These are phyloP conservation scores for Bathelium albidoporum DNA, from an alignment of 495 filamentous ascomycete species.

Conservation along the genomic window DNA sequence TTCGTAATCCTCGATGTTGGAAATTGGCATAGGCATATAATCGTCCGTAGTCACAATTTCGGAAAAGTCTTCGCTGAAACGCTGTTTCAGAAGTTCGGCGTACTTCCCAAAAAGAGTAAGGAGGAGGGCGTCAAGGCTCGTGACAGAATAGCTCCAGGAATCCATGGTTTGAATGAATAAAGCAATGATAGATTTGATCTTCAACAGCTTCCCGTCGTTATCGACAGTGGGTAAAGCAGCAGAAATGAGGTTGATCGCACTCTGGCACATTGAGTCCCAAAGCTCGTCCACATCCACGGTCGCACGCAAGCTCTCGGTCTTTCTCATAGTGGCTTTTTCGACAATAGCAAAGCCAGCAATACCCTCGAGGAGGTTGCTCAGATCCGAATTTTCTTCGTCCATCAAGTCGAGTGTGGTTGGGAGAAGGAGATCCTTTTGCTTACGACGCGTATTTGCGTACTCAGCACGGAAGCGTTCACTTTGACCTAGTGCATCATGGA, in stretches of 20 bases:
- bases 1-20: slow-evolving; percentile 79
- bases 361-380: slow-evolving; percentile 81
- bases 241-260: slow-evolving; percentile 66
- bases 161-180: slow-evolving; percentile 98
- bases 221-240: slow-evolving; percentile 65
- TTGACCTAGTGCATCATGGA: slow-evolving; percentile 89
- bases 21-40: slow-evolving; percentile 98
- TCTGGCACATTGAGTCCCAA: slow-evolving; percentile 96
- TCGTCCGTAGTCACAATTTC: slow-evolving; percentile 96
- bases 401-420: slow-evolving; percentile 60
- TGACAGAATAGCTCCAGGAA: slow-evolving; percentile 82
- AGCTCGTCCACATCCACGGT: slow-evolving; percentile 86
- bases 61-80: slow-evolving; percentile 88
- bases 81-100: slow-evolving; percentile 75
- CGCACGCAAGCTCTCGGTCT: slow-evolving; percentile 71
- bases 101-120: slow-evolving; percentile 86
- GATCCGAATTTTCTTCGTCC: slow-evolving; percentile 59
- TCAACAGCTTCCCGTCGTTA: slow-evolving; percentile 74
- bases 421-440: slow-evolving; percentile 83
- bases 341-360: slow-evolving; percentile 96
- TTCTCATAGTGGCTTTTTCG: slow-evolving; percentile 85
- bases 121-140: slow-evolving; percentile 68
- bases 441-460: slow-evolving; percentile 78
- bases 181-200: slow-evolving; percentile 84
- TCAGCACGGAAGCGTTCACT: slow-evolving; percentile 81